Evolutionary conservation across 176 grass and related monocot genomes (phyloP).

Genomic region (Lolium rigidum): DNA sequence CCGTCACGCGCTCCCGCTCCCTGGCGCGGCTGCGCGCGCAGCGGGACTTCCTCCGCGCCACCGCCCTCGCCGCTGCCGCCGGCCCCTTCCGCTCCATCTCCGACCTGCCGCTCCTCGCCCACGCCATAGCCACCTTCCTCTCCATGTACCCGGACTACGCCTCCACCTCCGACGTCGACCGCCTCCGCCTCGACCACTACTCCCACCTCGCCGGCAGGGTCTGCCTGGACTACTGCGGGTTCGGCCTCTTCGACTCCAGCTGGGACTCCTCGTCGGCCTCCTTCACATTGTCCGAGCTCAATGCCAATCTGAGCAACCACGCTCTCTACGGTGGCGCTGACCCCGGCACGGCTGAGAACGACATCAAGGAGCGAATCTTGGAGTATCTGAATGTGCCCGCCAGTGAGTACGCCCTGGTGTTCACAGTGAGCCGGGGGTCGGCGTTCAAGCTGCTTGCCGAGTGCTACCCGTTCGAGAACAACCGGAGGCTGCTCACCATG

Average conservation of each 20-base stretch:
- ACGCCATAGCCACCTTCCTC: constrained; percentile 83
- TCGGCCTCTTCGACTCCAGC: constrained; percentile 80
- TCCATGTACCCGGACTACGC: constrained; percentile 94
- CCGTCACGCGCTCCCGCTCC: constrained; percentile 81
- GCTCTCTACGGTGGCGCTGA: constrained; percentile 80
- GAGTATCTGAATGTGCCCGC: constrained; percentile 93
- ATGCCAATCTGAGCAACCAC: constrained; percentile 97
- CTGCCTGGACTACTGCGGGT: constrained; percentile 97
- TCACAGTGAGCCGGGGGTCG: constrained; percentile 89
- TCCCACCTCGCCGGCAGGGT: constrained; percentile 83
- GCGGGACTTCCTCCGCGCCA: constrained; percentile 89
- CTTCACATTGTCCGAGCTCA: constrained; percentile 88
- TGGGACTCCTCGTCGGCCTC: constrained; percentile 84
- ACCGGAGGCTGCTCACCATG: constrained; percentile 95
- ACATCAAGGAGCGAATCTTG: constrained; percentile 92
- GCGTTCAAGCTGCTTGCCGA: constrained; percentile 89
- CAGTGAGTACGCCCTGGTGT: constrained; percentile 88
- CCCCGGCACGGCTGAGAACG: constrained; percentile 71
- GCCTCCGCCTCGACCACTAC: constrained; percentile 78
- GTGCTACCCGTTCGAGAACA: constrained; percentile 93
- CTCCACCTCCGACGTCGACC: constrained; percentile 72
- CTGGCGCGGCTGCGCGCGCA: constrained; percentile 91
- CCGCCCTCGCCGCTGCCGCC: constrained; percentile 69
- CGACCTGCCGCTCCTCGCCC: constrained; percentile 66
- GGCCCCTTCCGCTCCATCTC: constrained; percentile 63